phyloP scores from a whole-genome alignment of 371 early-diverging fungal genomes.

The Dinochytrium kinnereticum region DNA sequence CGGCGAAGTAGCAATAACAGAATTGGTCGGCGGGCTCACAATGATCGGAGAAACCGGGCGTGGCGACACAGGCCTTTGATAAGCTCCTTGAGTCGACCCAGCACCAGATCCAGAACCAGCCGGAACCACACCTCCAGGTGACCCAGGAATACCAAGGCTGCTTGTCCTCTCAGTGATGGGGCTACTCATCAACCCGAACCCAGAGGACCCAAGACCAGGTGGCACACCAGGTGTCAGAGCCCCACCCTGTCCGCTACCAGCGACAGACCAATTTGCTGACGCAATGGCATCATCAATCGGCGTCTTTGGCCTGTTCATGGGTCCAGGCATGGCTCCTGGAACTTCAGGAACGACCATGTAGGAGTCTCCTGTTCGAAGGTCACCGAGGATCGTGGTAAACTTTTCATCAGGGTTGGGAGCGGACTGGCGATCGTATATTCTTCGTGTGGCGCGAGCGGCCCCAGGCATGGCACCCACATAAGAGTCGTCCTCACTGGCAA shows the following conservation, averaged over 20 bases:
- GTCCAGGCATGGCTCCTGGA: slow-evolving; percentile 32
- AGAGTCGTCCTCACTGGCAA: slow-evolving; percentile 23
- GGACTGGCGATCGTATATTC: slow-evolving; percentile 68
- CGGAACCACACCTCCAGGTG: neutral
- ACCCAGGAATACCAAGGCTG: slow-evolving; percentile 16
- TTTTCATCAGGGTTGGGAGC: slow-evolving; percentile 38
- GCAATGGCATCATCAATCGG: slow-evolving; percentile 60
- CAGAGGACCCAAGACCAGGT: slow-evolving; percentile 19
- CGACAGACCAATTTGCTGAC: slow-evolving; percentile 63
- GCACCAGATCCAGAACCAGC: neutral
- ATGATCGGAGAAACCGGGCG: slow-evolving; percentile 44
- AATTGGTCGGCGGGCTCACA: slow-evolving; percentile 34
- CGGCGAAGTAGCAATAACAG: slow-evolving; percentile 4
- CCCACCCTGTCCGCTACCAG: neutral
- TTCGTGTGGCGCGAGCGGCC: slow-evolving; percentile 32
- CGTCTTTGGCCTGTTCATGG: slow-evolving; percentile 63
- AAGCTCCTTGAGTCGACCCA: neutral
- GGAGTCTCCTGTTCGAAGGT: slow-evolving; percentile 7
- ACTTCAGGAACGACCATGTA: slow-evolving; percentile 10
- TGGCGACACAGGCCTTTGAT: slow-evolving; percentile 30
- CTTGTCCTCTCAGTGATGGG: slow-evolving; percentile 7
- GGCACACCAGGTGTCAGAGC: slow-evolving; percentile 19
- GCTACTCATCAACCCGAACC: neutral
- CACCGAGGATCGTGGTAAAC: slow-evolving; percentile 31
- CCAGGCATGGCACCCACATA: slow-evolving; percentile 23